These are phyloP conservation scores for California macrophylla DNA, from an alignment of 441 rosid genomes.

Conservation along the genomic window DNA sequence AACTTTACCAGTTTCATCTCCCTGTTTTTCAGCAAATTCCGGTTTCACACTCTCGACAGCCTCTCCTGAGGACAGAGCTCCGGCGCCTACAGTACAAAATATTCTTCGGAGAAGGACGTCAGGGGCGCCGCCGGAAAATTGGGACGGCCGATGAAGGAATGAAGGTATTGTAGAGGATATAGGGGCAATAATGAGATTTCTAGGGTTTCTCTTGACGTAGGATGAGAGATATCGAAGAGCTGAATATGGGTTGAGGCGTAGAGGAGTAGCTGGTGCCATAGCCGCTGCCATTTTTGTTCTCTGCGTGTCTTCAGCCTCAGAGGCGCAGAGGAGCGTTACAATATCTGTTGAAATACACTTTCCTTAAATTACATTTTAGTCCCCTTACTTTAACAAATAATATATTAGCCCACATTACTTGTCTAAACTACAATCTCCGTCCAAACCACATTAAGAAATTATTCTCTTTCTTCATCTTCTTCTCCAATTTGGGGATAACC, in stretches of 20 bases:
- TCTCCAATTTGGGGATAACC: not conserved
- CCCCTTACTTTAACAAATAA: not conserved
- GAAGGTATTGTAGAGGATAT: conserved; percentile 19
- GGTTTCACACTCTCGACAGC: conserved; percentile 21
- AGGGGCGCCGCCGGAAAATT: not conserved
- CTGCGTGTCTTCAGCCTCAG: not conserved
- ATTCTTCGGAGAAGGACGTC: conserved; percentile 24
- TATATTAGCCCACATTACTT: not conserved
- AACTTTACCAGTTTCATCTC: conserved; percentile 24
- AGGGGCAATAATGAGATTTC: conserved; percentile 10
- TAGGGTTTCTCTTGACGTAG: conserved; percentile 3
- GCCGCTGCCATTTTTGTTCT: conserved; percentile 25
- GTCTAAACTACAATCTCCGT: no score
- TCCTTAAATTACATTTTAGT: not conserved
- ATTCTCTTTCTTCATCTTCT: not conserved
- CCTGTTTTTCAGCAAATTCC: conserved; percentile 20
- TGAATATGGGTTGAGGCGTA: conserved; percentile 32
- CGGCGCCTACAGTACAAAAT: conserved; percentile 27
- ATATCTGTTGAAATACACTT: not conserved
- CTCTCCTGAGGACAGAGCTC: conserved; percentile 33
- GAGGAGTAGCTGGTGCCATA: conserved; percentile 34
- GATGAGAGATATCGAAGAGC: conserved; percentile 39
- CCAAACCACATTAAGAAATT: no score
- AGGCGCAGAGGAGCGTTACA: not conserved
- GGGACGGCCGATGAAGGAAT: conserved; percentile 15